Conservation (phyloP, 1,139 yeast species). For the Suhomyces chickasaworum region DNA sequence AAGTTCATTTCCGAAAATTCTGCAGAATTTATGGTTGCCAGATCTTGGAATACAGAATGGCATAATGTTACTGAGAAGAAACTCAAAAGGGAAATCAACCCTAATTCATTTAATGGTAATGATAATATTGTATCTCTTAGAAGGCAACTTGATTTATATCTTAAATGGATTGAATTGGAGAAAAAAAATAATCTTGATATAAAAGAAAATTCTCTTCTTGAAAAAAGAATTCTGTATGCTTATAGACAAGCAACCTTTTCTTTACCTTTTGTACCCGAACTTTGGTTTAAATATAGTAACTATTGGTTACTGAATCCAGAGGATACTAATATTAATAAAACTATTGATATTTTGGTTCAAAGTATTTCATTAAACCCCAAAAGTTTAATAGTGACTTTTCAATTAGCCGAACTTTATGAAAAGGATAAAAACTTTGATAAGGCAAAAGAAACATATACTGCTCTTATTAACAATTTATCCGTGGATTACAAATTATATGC, state of each 20-base stretch:
- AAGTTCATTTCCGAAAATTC: conserved; percentile 83
- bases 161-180: conserved; percentile 80
- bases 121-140: conserved; percentile 28
- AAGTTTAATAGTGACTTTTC: conserved; percentile 68
- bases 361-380: conserved; percentile 70
- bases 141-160: conserved; percentile 60
- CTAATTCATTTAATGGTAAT: conserved; percentile 26
- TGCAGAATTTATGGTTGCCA: conserved; percentile 85
- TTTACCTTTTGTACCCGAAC: conserved; percentile 73
- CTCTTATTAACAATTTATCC: conserved; percentile 46
- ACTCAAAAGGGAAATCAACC: conserved; percentile 39
- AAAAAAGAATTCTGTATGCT: conserved; percentile 69
- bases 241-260: conserved; percentile 71
- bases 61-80: conserved; percentile 53
- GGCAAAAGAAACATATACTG: conserved; percentile 54
- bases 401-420: conserved; percentile 72
- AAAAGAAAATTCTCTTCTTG: conserved; percentile 47
- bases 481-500: conserved; percentile 32
- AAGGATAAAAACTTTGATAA: conserved; percentile 52
- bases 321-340: conserved; percentile 36
- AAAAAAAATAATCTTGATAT: conserved; percentile 66
- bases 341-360: conserved; percentile 49
- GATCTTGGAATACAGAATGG: conserved; percentile 78
- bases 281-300: conserved; percentile 72
- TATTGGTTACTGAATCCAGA: conserved; percentile 36